Conservation (phyloP, 2,329 filamentous ascomycete species). For the Talaromyces marneffei region DNA sequence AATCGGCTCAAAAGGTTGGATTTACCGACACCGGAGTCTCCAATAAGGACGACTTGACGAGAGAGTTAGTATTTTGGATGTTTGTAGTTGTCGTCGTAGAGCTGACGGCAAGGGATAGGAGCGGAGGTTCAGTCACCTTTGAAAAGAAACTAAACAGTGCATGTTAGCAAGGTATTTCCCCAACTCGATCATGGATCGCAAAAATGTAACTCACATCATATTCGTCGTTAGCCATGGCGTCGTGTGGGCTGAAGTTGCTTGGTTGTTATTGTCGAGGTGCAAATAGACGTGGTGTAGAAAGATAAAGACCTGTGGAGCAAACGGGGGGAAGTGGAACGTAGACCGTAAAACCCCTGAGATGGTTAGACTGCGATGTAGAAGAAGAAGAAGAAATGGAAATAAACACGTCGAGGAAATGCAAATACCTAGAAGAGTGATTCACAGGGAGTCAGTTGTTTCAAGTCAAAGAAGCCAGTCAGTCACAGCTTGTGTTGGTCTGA, state of each 20-base stretch:
- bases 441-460: background rate
- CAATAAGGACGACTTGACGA: slow-evolving; percentile 82
- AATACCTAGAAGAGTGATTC: slow-evolving; percentile 4
- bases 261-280: slow-evolving; percentile 6
- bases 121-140: slow-evolving; percentile 57
- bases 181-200: background rate
- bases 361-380: background rate
- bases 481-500: background rate
- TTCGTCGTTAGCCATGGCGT: slow-evolving; percentile 95
- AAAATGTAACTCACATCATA: slow-evolving; percentile 79
- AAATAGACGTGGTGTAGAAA: slow-evolving; percentile 6
- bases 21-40: slow-evolving; percentile 98
- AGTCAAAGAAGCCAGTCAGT: background rate
- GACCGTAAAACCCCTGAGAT: background rate
- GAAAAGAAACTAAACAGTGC: slow-evolving; percentile 82
- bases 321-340: slow-evolving; percentile 12
- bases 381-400: background rate
- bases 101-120: slow-evolving; percentile 19
- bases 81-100: slow-evolving; percentile 17
- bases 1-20: slow-evolving; percentile 99
- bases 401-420: too few species aligned
- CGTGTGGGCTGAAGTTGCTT: background rate
- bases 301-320: slow-evolving; percentile 8
- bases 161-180: background rate
- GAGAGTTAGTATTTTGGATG: slow-evolving; percentile 6